Base-by-base conservation (phyloP, 169 alveolate species). In the Cryptosporidium ryanae region DNA sequence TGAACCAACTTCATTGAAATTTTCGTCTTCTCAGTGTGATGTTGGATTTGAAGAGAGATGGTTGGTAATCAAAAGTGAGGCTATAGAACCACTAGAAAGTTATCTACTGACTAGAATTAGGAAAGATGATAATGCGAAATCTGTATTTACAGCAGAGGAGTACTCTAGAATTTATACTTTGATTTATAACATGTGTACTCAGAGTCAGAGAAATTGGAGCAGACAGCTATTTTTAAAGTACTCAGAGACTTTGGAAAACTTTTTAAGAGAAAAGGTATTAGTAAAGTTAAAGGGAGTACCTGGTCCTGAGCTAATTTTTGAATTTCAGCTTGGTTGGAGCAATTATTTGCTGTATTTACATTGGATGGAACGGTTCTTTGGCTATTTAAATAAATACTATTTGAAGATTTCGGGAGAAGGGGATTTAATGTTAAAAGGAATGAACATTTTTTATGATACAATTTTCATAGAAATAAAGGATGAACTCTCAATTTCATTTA, bases 361-460 rank as follows among this genome's bases (percentile, higher is more conserved):
- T 82, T 93, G 96, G 96, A 82, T 93, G 91, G 94, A 91, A 49
- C 83, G 93, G 18, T 93, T 93, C 84, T 93, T 93, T 90, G 92
- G 94, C 8, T 93, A 93, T 68, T 81, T 93, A 76, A 94, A 87
- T 64, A 91, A 91, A 43, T 90, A 82, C 82, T 76, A 82, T 66
- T 82, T 82, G 32, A 66, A 90, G 31, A 59, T 76, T 23, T n/a
- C 52, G 3, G 87, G 87, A 7, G 87, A 76, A 59, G 87, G 87
- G 18, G 63, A 61, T n/a, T 29, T 76, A 1, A 61, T 43, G 71
- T n/a, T 48, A 43, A 76, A 76, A 43, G 87, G 65, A 55, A 76
- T 76, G n/a, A 44, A 55, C 1, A 76, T 76, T 32, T 76, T 76
- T 18, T 76, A 76, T 38, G 87, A 76, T 12, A 38, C 87, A 13